Evolutionary conservation across 2,329 filamentous ascomycete species (phyloP).

Genomic region (Colletotrichum liriopes): DNA sequence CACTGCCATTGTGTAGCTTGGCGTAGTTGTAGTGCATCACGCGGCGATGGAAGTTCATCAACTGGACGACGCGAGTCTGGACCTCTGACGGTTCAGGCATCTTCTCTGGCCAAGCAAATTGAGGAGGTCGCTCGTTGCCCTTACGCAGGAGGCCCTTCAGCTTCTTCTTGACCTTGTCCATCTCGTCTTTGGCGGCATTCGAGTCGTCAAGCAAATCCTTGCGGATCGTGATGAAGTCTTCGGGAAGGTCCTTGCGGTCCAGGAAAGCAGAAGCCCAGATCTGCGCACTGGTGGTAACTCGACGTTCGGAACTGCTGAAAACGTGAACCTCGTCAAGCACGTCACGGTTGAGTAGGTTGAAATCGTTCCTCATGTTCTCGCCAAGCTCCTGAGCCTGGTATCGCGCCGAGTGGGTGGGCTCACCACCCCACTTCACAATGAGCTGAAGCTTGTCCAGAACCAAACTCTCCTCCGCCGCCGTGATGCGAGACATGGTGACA

Average conservation of each 20-base stretch:
- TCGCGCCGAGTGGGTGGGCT: constrained; percentile 95
- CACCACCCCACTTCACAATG: constrained; percentile 99
- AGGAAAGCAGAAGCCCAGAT: constrained; percentile 95
- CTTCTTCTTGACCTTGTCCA: constrained; percentile 99
- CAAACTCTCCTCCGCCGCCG: constrained; percentile 92
- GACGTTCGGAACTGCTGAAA: constrained; percentile 94
- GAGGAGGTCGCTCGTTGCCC: constrained; percentile 92
- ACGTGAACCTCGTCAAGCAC: constrained; percentile 93
- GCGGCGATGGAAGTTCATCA: constrained; percentile 97
- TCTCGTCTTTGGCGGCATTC: constrained; percentile 98
- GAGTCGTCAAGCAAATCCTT: constrained; percentile 98
- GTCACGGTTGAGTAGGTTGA: constrained; percentile 92
- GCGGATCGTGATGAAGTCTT: constrained; percentile 89
- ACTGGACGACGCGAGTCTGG: constrained; percentile 89
- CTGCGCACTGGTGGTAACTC: constrained; percentile 95
- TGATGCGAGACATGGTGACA: constrained; percentile 93
- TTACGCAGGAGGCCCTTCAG: constrained; percentile 92
- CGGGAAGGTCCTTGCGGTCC: constrained; percentile 85
- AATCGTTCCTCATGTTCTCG: constrained; percentile 94
- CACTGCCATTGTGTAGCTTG: constrained; percentile 77
- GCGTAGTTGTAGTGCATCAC: constrained; percentile 96
- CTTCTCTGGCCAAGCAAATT: constrained; percentile 98
- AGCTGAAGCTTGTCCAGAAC: constrained; percentile 96
- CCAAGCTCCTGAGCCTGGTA: constrained; percentile 97
- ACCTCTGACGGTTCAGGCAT: constrained; percentile 96